Conservation (phyloP, 257 asterid genomes). For the Lycium ferocissimum region DNA sequence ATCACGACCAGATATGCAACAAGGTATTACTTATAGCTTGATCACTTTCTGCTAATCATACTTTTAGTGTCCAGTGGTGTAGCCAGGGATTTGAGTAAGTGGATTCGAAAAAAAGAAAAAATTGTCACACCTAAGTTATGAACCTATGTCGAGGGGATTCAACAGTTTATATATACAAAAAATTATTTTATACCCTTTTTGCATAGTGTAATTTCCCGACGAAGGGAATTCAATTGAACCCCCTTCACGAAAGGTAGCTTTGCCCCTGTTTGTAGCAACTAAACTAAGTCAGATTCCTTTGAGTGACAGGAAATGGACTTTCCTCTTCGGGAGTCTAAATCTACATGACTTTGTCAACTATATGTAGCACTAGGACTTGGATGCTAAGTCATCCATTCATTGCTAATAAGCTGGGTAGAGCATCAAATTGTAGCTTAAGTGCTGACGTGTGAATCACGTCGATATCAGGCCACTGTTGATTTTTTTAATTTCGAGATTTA, state of each 20-base stretch:
- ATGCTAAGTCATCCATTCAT: slow-evolving; percentile 7
- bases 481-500: background rate
- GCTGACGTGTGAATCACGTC: background rate
- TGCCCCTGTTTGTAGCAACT: background rate
- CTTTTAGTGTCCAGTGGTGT: background rate
- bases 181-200: background rate
- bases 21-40: slow-evolving; percentile 49
- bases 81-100: slow-evolving; percentile 21
- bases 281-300: slow-evolving; percentile 9
- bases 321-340: background rate
- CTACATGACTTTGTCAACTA: background rate
- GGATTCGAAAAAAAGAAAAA: background rate
- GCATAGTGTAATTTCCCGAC: background rate
- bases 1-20: slow-evolving; percentile 62
- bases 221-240: background rate
- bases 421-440: slow-evolving; percentile 4
- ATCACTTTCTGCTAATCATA: background rate
- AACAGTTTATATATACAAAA: background rate
- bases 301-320: background rate
- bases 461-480: background rate
- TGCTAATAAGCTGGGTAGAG: background rate
- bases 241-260: background rate
- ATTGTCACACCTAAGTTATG: background rate
- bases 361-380: background rate
- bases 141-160: slow-evolving; percentile 3